Evolutionary conservation across 2,329 filamentous ascomycete genomes (phyloP).

Genomic region (Dactylellina sp.): DNA sequence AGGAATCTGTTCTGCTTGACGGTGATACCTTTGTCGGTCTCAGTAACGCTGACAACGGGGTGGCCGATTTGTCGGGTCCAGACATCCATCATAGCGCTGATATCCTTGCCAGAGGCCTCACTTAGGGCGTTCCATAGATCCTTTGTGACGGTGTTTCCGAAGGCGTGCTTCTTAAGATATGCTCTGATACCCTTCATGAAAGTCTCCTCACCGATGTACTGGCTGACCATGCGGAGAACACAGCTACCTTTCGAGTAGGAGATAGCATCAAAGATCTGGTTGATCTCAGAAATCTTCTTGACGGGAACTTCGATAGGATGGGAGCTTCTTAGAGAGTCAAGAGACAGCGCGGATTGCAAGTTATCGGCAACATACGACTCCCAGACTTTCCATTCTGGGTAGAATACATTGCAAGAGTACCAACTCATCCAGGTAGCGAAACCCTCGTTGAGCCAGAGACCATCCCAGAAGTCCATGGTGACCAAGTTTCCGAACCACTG

Average conservation of each 20-base stretch:
- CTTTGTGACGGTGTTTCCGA: slow-evolving; percentile 86
- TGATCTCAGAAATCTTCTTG: slow-evolving; percentile 93
- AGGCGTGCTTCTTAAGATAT: slow-evolving; percentile 97
- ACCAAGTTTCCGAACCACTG: slow-evolving; percentile 99
- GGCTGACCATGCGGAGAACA: slow-evolving; percentile 96
- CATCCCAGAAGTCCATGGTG: slow-evolving; percentile 99
- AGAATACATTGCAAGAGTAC: slow-evolving; percentile 95
- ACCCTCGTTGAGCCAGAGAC: slow-evolving; percentile 93
- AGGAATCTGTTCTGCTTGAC: slow-evolving; percentile 96
- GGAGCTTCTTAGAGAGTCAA: slow-evolving; percentile 92
- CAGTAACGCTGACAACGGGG: slow-evolving; percentile 86
- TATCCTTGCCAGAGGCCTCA: slow-evolving; percentile 89
- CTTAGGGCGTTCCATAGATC: slow-evolving; percentile 91
- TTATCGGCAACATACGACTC: slow-evolving; percentile 94
- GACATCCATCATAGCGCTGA: slow-evolving; percentile 89
- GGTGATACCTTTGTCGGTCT: slow-evolving; percentile 77
- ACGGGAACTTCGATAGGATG: slow-evolving; percentile 97
- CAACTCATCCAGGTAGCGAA: slow-evolving; percentile 93
- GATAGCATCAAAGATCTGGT: slow-evolving; percentile 98
- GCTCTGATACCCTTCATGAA: slow-evolving; percentile 92
- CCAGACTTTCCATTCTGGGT: slow-evolving; percentile 99
- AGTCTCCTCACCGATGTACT: slow-evolving; percentile 88
- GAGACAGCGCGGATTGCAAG: slow-evolving; percentile 83
- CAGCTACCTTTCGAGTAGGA: slow-evolving; percentile 98
- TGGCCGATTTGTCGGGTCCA: slow-evolving; percentile 98